Conservation (phyloP, 257 asterid species). For the Prunella vulgaris region DNA sequence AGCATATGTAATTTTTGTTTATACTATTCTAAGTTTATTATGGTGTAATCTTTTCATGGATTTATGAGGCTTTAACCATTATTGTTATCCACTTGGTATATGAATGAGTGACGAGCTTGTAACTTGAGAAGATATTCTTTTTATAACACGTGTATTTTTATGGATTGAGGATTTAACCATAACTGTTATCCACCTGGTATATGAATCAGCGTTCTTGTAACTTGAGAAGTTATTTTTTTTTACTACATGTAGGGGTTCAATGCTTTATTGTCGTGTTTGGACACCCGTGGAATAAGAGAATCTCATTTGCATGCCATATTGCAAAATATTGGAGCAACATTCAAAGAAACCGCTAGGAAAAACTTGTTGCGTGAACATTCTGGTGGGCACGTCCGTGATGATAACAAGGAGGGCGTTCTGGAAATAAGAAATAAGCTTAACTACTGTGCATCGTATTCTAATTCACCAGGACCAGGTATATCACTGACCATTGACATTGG, state of each 20-base stretch:
- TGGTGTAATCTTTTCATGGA: not conserved
- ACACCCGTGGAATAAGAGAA: conserved; percentile 83
- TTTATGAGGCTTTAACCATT: not conserved
- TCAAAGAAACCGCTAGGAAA: conserved; percentile 44
- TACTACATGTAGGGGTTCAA: conserved; percentile 55
- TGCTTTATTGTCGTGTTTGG: conserved; percentile 68
- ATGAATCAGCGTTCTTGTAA: not conserved
- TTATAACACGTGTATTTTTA: conserved; percentile 19
- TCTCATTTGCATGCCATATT: conserved; percentile 71
- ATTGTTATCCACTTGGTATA: not conserved
- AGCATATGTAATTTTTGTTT: not conserved
- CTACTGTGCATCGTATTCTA: conserved; percentile 2
- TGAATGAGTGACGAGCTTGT: not conserved
- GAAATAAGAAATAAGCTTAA: conserved; percentile 27
- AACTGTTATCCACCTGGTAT: not conserved
- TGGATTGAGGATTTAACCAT: not conserved
- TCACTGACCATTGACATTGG: conserved; percentile 29
- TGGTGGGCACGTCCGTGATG: conserved; percentile 16
- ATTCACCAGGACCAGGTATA: conserved; percentile 28
- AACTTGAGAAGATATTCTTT: not conserved
- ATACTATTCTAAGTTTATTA: not conserved
- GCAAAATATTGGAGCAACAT: conserved; percentile 60
- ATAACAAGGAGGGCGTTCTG: conserved; percentile 25
- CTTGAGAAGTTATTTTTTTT: not conserved
- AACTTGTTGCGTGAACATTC: conserved; percentile 20